These are phyloP conservation scores for Wilcoxina mikolae DNA, from an alignment of 495 filamentous ascomycete species.

Conservation along the genomic window DNA sequence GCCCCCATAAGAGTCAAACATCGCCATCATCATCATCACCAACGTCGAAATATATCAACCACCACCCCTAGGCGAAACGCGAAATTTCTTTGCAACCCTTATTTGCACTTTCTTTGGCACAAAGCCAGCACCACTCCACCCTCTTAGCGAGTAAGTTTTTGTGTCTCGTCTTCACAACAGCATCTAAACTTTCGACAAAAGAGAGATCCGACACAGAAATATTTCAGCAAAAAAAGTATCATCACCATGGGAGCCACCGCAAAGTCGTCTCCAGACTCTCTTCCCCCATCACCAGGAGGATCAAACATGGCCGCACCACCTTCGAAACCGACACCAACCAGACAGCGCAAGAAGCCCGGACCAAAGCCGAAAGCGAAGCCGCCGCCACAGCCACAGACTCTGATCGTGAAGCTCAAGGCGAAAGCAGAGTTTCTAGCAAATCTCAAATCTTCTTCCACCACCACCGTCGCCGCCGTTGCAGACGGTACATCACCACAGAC, in stretches of 20 bases:
- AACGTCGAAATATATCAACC: too few relatives aligned
- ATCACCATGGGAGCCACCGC: slow-evolving; percentile 6
- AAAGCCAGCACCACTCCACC: too few relatives aligned
- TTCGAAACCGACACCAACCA: slow-evolving; percentile 16
- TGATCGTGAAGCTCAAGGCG: slow-evolving; percentile 42
- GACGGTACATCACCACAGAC: background rate
- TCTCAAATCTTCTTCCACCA: background rate
- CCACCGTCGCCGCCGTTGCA: background rate
- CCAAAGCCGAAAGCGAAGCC: slow-evolving; percentile 22
- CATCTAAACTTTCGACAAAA: background rate
- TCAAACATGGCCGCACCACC: slow-evolving; percentile 28
- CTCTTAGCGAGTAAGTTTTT: background rate
- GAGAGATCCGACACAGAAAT: too few relatives aligned
- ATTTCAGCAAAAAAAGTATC: background rate
- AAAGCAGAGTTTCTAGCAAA: slow-evolving; percentile 34
- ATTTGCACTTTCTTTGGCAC: too few relatives aligned
- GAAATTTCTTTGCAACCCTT: too few relatives aligned
- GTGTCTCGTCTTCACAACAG: background rate
- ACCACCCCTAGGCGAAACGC: too few relatives aligned
- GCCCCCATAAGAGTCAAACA: too few relatives aligned
- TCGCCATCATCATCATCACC: too few relatives aligned
- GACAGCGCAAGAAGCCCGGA: slow-evolving; percentile 26
- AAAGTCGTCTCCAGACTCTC: slow-evolving; percentile 22
- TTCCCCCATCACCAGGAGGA: slow-evolving; percentile 26
- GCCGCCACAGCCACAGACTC: slow-evolving; percentile 20